These are phyloP conservation scores for Friedmanniomyces simplex DNA, from an alignment of 495 filamentous ascomycete species.

Conservation along the genomic window DNA sequence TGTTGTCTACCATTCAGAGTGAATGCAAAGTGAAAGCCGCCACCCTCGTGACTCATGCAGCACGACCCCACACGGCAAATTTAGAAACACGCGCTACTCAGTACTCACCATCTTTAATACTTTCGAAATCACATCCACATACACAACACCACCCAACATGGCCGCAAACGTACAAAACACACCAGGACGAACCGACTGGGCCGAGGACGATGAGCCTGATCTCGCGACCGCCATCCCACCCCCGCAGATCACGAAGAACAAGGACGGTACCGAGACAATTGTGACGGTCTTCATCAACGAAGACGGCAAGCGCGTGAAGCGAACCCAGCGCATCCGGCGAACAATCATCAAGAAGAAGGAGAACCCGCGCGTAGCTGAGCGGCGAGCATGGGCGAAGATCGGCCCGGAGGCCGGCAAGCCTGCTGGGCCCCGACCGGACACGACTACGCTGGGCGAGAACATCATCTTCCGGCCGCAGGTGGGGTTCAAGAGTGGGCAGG, in stretches of 20 bases:
- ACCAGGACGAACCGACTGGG: slow-evolving; percentile 71
- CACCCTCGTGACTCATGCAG: no score
- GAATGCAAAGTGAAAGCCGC: no score
- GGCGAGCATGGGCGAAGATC: slow-evolving; percentile 86
- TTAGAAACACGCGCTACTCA: not conserved
- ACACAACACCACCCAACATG: slow-evolving; percentile 11
- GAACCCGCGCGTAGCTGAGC: slow-evolving; percentile 92
- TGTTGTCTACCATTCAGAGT: no score
- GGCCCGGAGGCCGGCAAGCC: slow-evolving; percentile 68
- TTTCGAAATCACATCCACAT: not conserved
- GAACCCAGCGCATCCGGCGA: slow-evolving; percentile 83
- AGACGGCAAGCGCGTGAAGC: slow-evolving; percentile 88
- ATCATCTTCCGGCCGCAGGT: slow-evolving; percentile 84
- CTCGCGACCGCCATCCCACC: slow-evolving; percentile 67
- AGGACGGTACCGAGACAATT: slow-evolving; percentile 94
- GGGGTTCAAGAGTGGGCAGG: slow-evolving; percentile 77
- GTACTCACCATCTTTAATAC: not conserved
- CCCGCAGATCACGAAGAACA: slow-evolving; percentile 79
- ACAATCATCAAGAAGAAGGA: slow-evolving; percentile 82
- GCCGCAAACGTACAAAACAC: slow-evolving; percentile 20
- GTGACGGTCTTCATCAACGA: slow-evolving; percentile 87
- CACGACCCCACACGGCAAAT: no score
- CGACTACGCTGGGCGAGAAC: slow-evolving; percentile 90
- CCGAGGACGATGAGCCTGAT: slow-evolving; percentile 92
- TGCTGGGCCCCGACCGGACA: slow-evolving; percentile 62